Evolutionary conservation across 2,329 filamentous ascomycete species (phyloP), one percentile per base, ranked within the genome.

Genomic region (Pyricularia sp.): DNA sequence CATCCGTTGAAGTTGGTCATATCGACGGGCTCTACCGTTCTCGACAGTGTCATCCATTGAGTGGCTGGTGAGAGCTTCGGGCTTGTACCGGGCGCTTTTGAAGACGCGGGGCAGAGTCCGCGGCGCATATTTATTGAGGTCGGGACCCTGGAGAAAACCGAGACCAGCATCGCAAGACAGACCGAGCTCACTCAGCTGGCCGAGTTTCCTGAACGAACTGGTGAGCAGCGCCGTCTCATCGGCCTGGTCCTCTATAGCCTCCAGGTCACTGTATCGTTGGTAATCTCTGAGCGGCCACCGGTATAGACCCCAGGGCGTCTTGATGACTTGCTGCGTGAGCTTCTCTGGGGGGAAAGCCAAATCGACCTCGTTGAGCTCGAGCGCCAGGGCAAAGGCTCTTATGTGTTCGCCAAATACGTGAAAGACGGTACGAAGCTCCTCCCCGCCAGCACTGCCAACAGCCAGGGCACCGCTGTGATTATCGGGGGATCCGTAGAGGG

Each of bases 101-200:
- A 66, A 64, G n/a, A 66, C 65, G n/a, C 24, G 64, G 31, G 62
- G 62, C 53, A 44, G 31, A 16, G 62, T 64, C 28, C n/a, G 35
- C 24, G 65, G 40, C 49, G 12, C 31, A 30, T 31, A 35, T 31
- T 60, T 63, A 35, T 68, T 67, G 24, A 63, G 63, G 26, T 89
- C 86, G 1, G 86, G 84, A 0, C 87, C 86, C 61, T 77, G 76
- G 12, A 90, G 78, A 79, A 86, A 90, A 12, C 88, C 88, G 49
- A 90, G 77, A 10, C 88, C 87, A 65, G 82, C 86, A 70, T 89
- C 85, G 55, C 89, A 80, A 22, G 84, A 88, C 3, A 91, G 74
- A 0, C 84, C 88, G n/a, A 91, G 78, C 66, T 89, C 85, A 24
- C 12, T 59, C 19, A 66, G 60, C 44, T 77, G 78, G 2, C 87